Evolutionary conservation across 192 early-diverging fungal species (phyloP), one percentile per base, ranked within the genome.

Genomic region (Chytriomyces confervae): DNA sequence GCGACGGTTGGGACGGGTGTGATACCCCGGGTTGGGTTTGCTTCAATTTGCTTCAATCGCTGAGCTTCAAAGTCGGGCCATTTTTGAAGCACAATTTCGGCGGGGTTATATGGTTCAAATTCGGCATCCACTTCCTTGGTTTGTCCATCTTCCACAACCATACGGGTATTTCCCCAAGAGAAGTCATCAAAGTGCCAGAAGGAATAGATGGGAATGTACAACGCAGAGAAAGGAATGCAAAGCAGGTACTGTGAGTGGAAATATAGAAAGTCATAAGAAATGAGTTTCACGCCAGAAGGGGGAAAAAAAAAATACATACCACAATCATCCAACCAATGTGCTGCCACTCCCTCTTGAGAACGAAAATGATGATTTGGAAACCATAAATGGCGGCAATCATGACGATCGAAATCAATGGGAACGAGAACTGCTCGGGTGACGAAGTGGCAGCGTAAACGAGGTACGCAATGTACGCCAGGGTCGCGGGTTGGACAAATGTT

Each of bases 171-270:
- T 79, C 97, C 97, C 97, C 97, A 98, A 4, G 94, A 94, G 80
- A 98, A 98, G 69, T 98, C 96, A 77, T 98, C 96, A 89, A 97
- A 95, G 85, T 98, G 95, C 96, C 95, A 97, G 90, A 98, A 97
- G 1, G 96, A 89, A 78, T 98, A 98, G 51, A 98, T 77, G 0
- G 97, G 97, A 60, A 98, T 90, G 80, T 94, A 93, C 76, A 95
- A 94, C 13, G 92, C 93, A 79, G 94, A 98, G n/a, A 98, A 80
- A 8, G 97, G 96, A 60, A 95, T 93, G 6, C 93, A 94, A 1
- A 97, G 80, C 16, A 98, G 86, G 81, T 98, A 98, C 84, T 86
- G 64, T 36, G 36, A 36, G 36, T 36, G 36, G 36, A 36, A 36
- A 36, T 36, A 36, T 3, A 36, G 36, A 3, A 36, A 36, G 36